Evolutionary conservation across 768 basidiomycete genomes (phyloP), one percentile per base, ranked within the genome.

Genomic region (Floccularia luteovirens): DNA sequence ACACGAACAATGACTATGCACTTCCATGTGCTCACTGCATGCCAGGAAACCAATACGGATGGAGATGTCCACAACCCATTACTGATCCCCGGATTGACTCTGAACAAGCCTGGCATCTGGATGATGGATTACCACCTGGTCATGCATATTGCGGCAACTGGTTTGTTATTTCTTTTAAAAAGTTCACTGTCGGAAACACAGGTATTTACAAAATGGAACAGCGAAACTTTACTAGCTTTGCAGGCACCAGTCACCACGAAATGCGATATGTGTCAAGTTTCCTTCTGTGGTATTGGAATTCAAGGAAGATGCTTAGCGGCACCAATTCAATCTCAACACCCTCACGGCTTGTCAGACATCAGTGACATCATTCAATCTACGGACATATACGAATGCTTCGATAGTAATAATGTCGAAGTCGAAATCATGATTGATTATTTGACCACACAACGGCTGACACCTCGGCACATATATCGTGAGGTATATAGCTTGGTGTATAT

Each of bases 381-480:
- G 1, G 80, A 84, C 43, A 64, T 78, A n/a, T 91, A 90, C 45
- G 89, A 89, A 22, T 82, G 75, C 48, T 91, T 91, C 54, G 74
- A 80, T 47, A 70, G 71, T 46, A 90, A 91, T 52, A 74, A 70
- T 0, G 72, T 86, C 17, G 89, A 91, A 56, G 86, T 87, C 21
- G 89, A 90, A 24, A 75, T 86, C 43, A 75, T 91, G 75, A 62
- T 91, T 31, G 89, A 91, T 55, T 89, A 90, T 57, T 59, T 90
- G 31, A 72, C 74, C 11, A 67, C 67, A 12, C 74, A 80, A 43
- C 57, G 71, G 41, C 57, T 87, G 24, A 74, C 72, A 6, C 84
- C 88, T 8, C 69, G 71, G 38, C 74, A 81, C 49, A 83, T 90
- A 30, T 90, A 90, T 56, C 76, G 77, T 42, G 83, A 89, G 56